Evolutionary conservation across 2,329 filamentous ascomycete species (phyloP), one percentile per base, ranked within the genome.

Genomic region (Trichoderma sp.): DNA sequence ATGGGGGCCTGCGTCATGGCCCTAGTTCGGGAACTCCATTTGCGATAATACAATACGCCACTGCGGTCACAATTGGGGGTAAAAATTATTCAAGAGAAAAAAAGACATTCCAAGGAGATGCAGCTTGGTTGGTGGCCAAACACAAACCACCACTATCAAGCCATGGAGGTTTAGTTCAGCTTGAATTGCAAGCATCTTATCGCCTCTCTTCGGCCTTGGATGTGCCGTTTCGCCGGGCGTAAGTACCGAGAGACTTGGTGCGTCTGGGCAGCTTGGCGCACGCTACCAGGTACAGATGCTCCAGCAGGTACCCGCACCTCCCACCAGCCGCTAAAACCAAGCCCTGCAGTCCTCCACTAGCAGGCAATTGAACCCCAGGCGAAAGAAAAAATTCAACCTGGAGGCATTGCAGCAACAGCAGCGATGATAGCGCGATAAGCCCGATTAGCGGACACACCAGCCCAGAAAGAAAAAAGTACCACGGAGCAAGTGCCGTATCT

Each of bases 331-430:
- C 53, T 38, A 71, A 45, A 16, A 14, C 14, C 14, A 18, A 45
- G 41, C 41, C 41, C 41, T 45, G 41, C 41, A 45, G 18, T 18
- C 29, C 18, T n/a, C 31, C 59, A 31, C 59, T 18, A 62, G 6
- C 59, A n/a, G 45, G 27, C 29, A 4, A 18, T 33, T 33, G 31
- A 14, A 62, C 31, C 60, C 60, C 31, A 21, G 60, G 29, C n/a
- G 60, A 72, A 72, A 64, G 64, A 72, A 64, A 72, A 72, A 72
- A 72, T 53, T 64, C 59, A 72, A 53, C 16, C 8, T 6, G 50
- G 50, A 38, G 35, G 35, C 35, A 38, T 38, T 38, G 35, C 35
- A 38, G 35, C 35, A 38, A 11, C 50, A 21, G 7, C 38, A 41
- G 16, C 41, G 5, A 8, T 0, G 50, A 56, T 56, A 56, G 50